A percentile compares a stretch with the other conserved stretches of the same genome.
These are phyloP conservation scores for Cutaneotrichosporon cutaneum DNA, from an alignment of 1,284 basidiomycete species.

Conservation along the genomic window DNA sequence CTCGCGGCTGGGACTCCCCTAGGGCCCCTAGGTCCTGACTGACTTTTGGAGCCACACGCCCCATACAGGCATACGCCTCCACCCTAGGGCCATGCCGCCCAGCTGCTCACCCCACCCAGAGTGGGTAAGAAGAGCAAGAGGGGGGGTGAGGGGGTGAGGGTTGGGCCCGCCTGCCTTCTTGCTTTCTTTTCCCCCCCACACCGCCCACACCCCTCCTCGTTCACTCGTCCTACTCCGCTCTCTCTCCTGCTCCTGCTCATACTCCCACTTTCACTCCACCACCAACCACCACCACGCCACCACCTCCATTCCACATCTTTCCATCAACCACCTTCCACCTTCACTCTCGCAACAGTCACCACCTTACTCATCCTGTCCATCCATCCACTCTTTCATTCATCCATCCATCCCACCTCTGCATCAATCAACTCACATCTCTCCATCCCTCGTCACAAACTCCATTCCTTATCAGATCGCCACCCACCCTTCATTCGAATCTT, in stretches of 20 bases:
- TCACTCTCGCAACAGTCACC: too few relatives aligned
- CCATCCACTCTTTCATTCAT: neutral
- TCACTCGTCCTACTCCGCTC: neutral
- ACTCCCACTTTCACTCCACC: neutral
- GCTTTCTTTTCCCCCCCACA: conserved; percentile 9
- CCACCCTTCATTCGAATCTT: neutral
- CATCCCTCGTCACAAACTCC: too few relatives aligned
- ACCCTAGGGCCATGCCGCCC: too few relatives aligned
- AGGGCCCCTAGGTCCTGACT: too few relatives aligned
- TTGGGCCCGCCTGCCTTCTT: conserved; percentile 4
- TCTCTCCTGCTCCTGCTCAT: too few relatives aligned
- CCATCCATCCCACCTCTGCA: neutral
- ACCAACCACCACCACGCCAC: neutral
- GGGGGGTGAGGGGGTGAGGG: too few relatives aligned
- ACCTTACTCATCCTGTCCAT: too few relatives aligned
- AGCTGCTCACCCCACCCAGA: too few relatives aligned
- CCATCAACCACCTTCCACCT: too few relatives aligned
- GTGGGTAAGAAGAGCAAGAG: neutral
- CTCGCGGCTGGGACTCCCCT: too few relatives aligned
- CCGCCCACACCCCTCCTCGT: neutral
- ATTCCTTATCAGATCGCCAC: neutral
- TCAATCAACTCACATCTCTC: neutral
- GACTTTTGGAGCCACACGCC: too few relatives aligned
- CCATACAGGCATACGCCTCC: too few relatives aligned
- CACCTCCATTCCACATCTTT: conserved; percentile 2